Conservation (phyloP, 2,329 filamentous ascomycete genomes). For the Hypoxylon sp. region DNA sequence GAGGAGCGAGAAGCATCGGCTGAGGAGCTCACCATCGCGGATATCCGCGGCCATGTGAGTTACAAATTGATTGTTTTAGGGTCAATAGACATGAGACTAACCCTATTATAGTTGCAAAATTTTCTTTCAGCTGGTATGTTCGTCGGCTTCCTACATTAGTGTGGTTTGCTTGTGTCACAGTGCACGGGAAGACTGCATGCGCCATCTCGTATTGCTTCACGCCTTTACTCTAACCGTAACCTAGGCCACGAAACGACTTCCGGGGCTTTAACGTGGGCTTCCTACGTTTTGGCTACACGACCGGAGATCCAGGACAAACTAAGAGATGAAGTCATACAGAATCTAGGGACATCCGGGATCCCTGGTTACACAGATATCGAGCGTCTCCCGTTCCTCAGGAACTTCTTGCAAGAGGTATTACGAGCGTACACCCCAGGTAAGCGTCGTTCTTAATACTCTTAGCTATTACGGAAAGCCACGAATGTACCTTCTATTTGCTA, state of each 20-base stretch:
- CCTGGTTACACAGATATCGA: conserved; percentile 32
- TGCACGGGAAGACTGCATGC: background rate
- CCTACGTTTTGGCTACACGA: conserved; percentile 32
- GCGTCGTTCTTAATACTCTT: background rate
- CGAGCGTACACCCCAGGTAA: conserved; percentile 36
- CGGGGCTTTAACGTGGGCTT: conserved; percentile 36
- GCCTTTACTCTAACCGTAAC: conserved; percentile 4
- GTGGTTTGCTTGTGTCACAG: too few species aligned
- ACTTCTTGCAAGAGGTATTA: conserved; percentile 33
- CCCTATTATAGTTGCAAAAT: conserved; percentile 26
- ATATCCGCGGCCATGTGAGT: conserved; percentile 39
- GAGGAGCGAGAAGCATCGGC: conserved; percentile 43
- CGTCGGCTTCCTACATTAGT: background rate
- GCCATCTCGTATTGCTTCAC: background rate
- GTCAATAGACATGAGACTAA: conserved; percentile 9
- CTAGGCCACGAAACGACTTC: conserved; percentile 38
- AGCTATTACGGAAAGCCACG: background rate
- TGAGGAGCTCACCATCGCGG: conserved; percentile 27
- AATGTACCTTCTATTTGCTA: background rate
- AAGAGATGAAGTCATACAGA: conserved; percentile 25
- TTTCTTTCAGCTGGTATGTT: conserved; percentile 38
- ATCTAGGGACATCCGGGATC: conserved; percentile 13
- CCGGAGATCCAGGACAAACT: conserved; percentile 33
- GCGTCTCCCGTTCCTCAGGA: conserved; percentile 28
- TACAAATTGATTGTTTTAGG: background rate